phyloP scores from a whole-genome alignment of 1,139 yeast genomes.

The Pichia sp. region DNA sequence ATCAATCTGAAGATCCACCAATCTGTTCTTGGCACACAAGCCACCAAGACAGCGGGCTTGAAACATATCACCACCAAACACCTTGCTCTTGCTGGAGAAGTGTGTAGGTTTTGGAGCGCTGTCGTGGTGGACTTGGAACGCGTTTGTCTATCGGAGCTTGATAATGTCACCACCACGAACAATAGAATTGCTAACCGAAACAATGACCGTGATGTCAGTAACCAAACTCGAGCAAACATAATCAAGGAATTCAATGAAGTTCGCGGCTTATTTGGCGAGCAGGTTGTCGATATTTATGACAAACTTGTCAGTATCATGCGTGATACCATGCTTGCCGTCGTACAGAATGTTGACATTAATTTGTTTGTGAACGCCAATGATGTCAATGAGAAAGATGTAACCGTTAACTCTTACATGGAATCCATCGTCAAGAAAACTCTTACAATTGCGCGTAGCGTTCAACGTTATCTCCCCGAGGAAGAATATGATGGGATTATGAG shows the following conservation, averaged over 20 bases:
- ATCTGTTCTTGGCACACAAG: slow-evolving; percentile 70
- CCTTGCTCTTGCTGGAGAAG: slow-evolving; percentile 62
- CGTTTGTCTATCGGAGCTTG: slow-evolving; percentile 7
- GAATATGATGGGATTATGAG: slow-evolving; percentile 45
- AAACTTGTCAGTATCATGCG: slow-evolving; percentile 66
- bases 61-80: slow-evolving; percentile 73
- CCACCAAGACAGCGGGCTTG: slow-evolving; percentile 67
- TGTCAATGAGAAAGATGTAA: neutral
- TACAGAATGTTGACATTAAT: neutral
- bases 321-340: slow-evolving; percentile 40
- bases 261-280: slow-evolving; percentile 40
- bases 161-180: slow-evolving; percentile 1
- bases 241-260: slow-evolving; percentile 32
- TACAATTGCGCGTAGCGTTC: slow-evolving; percentile 55
- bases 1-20: slow-evolving; percentile 52
- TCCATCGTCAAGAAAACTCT: slow-evolving; percentile 59
- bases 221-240: slow-evolving; percentile 2
- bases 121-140: slow-evolving; percentile 9
- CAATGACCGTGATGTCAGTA: no score
- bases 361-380: neutral
- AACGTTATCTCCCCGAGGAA: slow-evolving; percentile 47
- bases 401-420: slow-evolving; percentile 47
- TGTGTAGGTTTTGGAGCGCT: slow-evolving; percentile 22
- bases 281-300: slow-evolving; percentile 57
- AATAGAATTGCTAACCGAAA: neutral